A percentile compares a stretch with the other conserved stretches of the same genome.
Conservation (phyloP, 805 yeast species). For the Candida ulmi region DNA sequence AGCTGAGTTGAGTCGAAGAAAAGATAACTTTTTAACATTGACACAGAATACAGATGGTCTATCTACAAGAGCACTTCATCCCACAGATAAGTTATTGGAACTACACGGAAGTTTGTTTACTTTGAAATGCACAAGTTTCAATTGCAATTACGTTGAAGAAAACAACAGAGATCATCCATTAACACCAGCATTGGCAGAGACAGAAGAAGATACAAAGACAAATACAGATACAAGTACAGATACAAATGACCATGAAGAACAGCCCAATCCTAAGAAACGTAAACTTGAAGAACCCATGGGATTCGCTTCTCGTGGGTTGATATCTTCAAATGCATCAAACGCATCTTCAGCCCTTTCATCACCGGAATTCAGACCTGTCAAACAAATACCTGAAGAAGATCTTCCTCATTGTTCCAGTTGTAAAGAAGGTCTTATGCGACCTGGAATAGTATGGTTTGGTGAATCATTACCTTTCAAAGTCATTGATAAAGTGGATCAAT, state of each 20-base stretch:
- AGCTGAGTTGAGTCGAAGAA: conserved; percentile 49
- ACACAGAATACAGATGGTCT: conserved; percentile 85
- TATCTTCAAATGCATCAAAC: conserved; percentile 3
- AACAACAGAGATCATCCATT: conserved; percentile 53
- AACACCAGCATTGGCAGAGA: conserved; percentile 42
- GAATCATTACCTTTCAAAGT: conserved; percentile 67
- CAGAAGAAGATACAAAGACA: conserved; percentile 26
- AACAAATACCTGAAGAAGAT: conserved; percentile 41
- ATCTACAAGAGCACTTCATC: conserved; percentile 60
- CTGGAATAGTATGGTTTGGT: conserved; percentile 96
- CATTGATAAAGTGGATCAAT: conserved; percentile 66
- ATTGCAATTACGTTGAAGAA: conserved; percentile 57
- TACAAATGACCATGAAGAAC: conserved; percentile 5
- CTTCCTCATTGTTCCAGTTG: conserved; percentile 80
- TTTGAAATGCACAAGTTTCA: conserved; percentile 68
- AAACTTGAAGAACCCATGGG: conserved; percentile 11
- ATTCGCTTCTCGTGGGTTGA: conserved; percentile 1
- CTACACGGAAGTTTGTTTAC: conserved; percentile 77
- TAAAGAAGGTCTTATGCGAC: conserved; percentile 60
- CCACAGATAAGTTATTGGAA: conserved; percentile 47
- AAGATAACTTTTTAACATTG: conserved; percentile 50
- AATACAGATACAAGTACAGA: too few species aligned
- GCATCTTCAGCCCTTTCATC: conserved; percentile 22
- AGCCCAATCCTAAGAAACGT: conserved; percentile 8
- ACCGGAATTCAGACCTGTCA: conserved; percentile 43